These are phyloP conservation scores for Xylaria acuta DNA, from an alignment of 495 filamentous ascomycete genomes.

Conservation along the genomic window DNA sequence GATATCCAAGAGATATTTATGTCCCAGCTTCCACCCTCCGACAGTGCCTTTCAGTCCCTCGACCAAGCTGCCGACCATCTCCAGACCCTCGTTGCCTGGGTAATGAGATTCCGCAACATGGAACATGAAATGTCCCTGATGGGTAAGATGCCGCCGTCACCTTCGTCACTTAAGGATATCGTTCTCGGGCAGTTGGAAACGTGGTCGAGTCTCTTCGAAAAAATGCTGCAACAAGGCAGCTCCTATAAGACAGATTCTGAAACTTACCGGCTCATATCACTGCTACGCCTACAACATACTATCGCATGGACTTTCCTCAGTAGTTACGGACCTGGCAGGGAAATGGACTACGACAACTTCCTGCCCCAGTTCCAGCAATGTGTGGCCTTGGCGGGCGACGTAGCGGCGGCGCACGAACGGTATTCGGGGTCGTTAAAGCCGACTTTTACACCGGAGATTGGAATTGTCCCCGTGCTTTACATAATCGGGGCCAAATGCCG, in stretches of 20 bases:
- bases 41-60: constrained; percentile 20
- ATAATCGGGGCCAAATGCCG: constrained; percentile 44
- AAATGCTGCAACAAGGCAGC: constrained; percentile 20
- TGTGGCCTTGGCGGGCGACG: constrained; percentile 2
- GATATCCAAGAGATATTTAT: constrained; percentile 20
- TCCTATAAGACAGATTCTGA: background rate
- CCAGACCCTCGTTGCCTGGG: constrained; percentile 21
- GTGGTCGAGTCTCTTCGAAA: constrained; percentile 28
- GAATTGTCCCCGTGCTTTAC: constrained; percentile 35
- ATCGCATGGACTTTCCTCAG: constrained; percentile 37
- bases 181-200: constrained; percentile 24
- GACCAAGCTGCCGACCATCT: constrained; percentile 30
- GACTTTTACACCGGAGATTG: constrained; percentile 32
- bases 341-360: constrained; percentile 31
- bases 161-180: constrained; percentile 17
- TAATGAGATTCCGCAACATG: constrained; percentile 25
- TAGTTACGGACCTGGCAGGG: constrained; percentile 27
- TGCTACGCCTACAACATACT: constrained; percentile 40
- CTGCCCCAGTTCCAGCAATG: constrained; percentile 29
- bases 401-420: constrained; percentile 14
- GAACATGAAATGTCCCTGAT: constrained; percentile 8
- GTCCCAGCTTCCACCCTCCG: background rate
- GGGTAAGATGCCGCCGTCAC: background rate
- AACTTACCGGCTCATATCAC: background rate
- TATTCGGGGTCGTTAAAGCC: constrained; percentile 24